Base-by-base conservation (phyloP, 805 yeast species). In the Sugiyamaella floridensis region DNA sequence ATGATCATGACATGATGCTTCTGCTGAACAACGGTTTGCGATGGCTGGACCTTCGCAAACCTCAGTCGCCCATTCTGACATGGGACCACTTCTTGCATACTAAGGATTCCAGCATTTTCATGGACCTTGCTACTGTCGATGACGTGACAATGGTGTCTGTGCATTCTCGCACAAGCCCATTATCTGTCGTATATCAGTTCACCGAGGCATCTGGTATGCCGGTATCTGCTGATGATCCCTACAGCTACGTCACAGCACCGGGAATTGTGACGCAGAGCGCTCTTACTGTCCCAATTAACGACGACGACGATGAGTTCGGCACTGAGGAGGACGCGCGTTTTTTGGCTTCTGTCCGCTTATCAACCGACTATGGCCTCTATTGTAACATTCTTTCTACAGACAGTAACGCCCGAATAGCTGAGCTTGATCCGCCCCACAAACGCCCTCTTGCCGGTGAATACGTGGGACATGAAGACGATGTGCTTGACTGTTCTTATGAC, bases 31-130 rank as follows among this genome's bases (percentile, higher is more conserved):
- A 76, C 52, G 90, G 86, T 59, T 49, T 89, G 7, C 75, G 80
- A 0, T 70, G 89, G 74, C 59, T 83, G 16, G 63, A 63, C 15
- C 50, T 58, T 14, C 67, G 68, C 1, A 61, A 57, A 8, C 65
- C 67, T 2, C 62, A 79, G n/a, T 67, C 67, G 29, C 73, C 85
- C 53, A 54, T 79, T 1, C 60, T 88, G 1, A 77, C 90, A 0
- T 86, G 95, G 90, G 84, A 82, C 55, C 96, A 89, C 65, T 78
- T 69, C 55, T 66, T 85, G 19, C 75, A 76, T 43, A 72, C 76
- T 7, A 57, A 64, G 0, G 95, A 87, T 58, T 75, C 77, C 1
- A 74, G 87, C 0, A 58, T 82, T 51, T 68, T 64, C 49, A 52
- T 85, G 50, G 57, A 64, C 1, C 62, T 75, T 1, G 63, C 67